Conservation (phyloP, 1,284 basidiomycete genomes). For the Cutaneotrichosporon sp. region DNA sequence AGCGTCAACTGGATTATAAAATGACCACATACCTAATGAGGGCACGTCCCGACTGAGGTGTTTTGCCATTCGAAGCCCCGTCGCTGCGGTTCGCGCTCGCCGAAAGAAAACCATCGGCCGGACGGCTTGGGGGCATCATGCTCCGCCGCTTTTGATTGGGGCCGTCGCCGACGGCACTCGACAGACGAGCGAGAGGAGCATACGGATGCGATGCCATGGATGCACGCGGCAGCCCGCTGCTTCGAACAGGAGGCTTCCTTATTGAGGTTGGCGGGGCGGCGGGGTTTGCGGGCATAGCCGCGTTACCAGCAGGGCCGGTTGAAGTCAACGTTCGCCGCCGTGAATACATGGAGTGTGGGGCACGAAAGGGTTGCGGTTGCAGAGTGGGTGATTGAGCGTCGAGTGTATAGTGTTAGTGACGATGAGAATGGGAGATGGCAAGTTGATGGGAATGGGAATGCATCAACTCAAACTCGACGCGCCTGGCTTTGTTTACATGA, state of each 20-base stretch:
- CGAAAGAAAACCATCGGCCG: neutral
- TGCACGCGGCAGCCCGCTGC: slow-evolving; percentile 6
- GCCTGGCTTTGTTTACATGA: slow-evolving; percentile 14
- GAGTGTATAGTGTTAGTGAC: neutral
- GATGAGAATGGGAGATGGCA: neutral
- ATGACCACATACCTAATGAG: slow-evolving; percentile 12
- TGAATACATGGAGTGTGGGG: neutral
- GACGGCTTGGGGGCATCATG: slow-evolving; percentile 7
- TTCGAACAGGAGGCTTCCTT: slow-evolving; percentile 2
- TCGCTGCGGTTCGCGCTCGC: slow-evolving; percentile 58
- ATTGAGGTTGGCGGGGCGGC: neutral
- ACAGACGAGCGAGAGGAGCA: neutral
- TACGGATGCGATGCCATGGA: slow-evolving; percentile 12
- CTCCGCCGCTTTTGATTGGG: slow-evolving; percentile 10
- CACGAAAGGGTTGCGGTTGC: neutral
- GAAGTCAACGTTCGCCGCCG: slow-evolving; percentile 57
- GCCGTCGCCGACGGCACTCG: neutral
- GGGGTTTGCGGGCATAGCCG: slow-evolving; percentile 41
- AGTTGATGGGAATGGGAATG: neutral
- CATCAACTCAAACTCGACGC: too few relatives aligned
- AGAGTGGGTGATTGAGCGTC: neutral
- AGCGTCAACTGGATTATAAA: neutral
- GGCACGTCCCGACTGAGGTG: slow-evolving; percentile 62
- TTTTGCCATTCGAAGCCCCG: slow-evolving; percentile 61
- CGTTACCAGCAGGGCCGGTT: slow-evolving; percentile 60